Evolutionary conservation across 2,329 filamentous ascomycete genomes (phyloP).

Genomic region (Trichothecium roseum): DNA sequence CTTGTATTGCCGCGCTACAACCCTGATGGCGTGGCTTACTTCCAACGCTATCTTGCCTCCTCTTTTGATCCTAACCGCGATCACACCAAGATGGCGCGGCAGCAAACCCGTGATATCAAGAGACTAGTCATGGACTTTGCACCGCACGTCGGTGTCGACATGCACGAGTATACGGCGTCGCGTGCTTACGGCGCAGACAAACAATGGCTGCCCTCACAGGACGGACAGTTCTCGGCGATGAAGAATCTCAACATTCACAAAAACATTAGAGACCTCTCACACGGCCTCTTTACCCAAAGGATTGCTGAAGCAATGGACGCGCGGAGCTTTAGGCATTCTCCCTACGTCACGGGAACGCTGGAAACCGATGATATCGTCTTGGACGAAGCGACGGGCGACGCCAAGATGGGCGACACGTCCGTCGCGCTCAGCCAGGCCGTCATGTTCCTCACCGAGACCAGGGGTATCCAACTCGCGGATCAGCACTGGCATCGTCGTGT

Average conservation of each 20-base stretch:
- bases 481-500: conserved; percentile 20
- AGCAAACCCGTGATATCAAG: conserved; percentile 20
- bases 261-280: conserved; percentile 15
- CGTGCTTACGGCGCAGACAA: conserved; percentile 10
- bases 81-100: conserved; percentile 17
- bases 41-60: conserved; percentile 16
- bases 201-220: conserved; percentile 13
- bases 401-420: conserved; percentile 18
- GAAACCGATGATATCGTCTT: conserved; percentile 9
- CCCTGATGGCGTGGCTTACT: conserved; percentile 20
- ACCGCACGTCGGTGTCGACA: conserved; percentile 20
- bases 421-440: conserved; percentile 17
- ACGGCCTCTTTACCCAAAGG: conserved; percentile 15
- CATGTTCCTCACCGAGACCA: conserved; percentile 18
- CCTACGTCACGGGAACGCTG: conserved; percentile 13
- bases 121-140: conserved; percentile 14
- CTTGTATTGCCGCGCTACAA: conserved; percentile 19
- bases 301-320: conserved; percentile 18
- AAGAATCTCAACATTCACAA: conserved; percentile 22
- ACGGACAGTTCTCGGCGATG: conserved; percentile 20
- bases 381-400: conserved; percentile 16
- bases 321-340: conserved; percentile 16
- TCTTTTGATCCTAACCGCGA: conserved; percentile 21
- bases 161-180: conserved; percentile 17
- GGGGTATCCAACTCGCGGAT: conserved; percentile 18